Percentiles rank a stretch among this genome's conserved stretches.
These are phyloP conservation scores for Tuber borchii DNA, from an alignment of 495 filamentous ascomycete species.

Conservation along the genomic window DNA sequence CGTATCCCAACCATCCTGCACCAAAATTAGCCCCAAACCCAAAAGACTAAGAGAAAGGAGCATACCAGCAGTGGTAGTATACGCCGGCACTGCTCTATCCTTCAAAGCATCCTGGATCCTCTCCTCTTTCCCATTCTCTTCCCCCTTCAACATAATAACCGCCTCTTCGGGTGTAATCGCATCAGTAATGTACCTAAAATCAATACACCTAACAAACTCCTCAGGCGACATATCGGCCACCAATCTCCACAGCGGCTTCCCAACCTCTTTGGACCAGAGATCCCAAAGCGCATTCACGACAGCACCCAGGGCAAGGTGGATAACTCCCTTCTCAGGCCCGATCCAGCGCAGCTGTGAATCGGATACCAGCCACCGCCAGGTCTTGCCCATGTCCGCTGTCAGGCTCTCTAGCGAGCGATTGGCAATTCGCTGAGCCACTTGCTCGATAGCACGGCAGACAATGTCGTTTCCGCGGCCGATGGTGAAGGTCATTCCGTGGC, in stretches of 20 bases:
- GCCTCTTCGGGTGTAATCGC: conserved; percentile 86
- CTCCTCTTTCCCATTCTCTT: conserved; percentile 57
- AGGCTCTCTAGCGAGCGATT: conserved; percentile 67
- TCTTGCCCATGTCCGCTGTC: conserved; percentile 74
- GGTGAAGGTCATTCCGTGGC: conserved; percentile 96
- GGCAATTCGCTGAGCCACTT: conserved; percentile 65
- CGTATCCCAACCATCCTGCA: conserved; percentile 78
- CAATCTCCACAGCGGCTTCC: conserved; percentile 85
- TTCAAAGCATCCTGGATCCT: conserved; percentile 64
- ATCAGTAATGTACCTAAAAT: conserved; percentile 91
- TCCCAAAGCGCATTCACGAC: conserved; percentile 94
- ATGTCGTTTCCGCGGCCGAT: conserved; percentile 94
- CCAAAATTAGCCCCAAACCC: background rate
- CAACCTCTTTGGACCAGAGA: conserved; percentile 79
- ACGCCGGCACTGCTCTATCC: conserved; percentile 72
- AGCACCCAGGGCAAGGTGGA: conserved; percentile 82
- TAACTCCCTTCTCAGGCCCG: conserved; percentile 90
- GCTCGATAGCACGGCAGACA: conserved; percentile 75
- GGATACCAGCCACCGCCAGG: conserved; percentile 83
- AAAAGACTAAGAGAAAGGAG: background rate
- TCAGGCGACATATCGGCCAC: conserved; percentile 83
- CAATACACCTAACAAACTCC: conserved; percentile 78
- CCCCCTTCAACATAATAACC: conserved; percentile 57
- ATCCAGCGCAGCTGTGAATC: conserved; percentile 92
- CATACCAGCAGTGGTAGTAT: conserved; percentile 71